Base-by-base conservation (phyloP, 2,329 filamentous ascomycete species). In the Nannizzia gypsea region DNA sequence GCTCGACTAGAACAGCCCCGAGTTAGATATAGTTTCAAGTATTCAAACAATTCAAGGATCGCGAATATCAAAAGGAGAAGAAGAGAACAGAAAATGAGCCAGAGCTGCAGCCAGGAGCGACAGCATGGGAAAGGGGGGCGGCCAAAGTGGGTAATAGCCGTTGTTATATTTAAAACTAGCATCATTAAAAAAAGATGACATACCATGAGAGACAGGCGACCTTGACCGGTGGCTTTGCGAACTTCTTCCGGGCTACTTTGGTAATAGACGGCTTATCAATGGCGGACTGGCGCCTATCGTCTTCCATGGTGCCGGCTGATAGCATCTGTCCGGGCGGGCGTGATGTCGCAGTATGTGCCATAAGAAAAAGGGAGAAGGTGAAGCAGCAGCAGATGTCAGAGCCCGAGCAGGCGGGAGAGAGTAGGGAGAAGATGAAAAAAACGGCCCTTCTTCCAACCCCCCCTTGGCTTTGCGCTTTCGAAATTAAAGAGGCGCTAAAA, bases 141-240 rank as follows among this genome's bases (percentile, higher is more conserved):
- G 31, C 3, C 31, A 42, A 62, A 61, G 60, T 56, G 59, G 57
- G 15, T 48, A 58, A 24, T 13, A 42, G 31, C 8, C 2, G 36
- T 38, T n/a, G 20, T 24, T 38, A 22, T 38, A 31, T 22, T 11
- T 38, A 40, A 22, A 26, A 40, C 31, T 34, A 34, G 11, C 31
- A 34, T 1, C 15, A 42, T 46, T 61, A 50, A 54, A 36, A 48
- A n/a, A 8, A 58, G 48, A 3, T 44, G 15, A 64, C 72, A 68
- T 67, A 76, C 74, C 74, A 76, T 59, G 74, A 66, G 60, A 76
- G 65, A 68, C 73, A 76, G 48, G 74, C 74, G 66, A 76, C 72
- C 65, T 76, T 76, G 36, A 76, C 74, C 44, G 74, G 74, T 22
- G 74, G 74, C 68, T 75, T 75, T 56, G 72, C 71, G 62, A 76